Evolutionary conservation across 495 filamentous ascomycete genomes (phyloP).

Genomic region (Daldinia vernicosa): DNA sequence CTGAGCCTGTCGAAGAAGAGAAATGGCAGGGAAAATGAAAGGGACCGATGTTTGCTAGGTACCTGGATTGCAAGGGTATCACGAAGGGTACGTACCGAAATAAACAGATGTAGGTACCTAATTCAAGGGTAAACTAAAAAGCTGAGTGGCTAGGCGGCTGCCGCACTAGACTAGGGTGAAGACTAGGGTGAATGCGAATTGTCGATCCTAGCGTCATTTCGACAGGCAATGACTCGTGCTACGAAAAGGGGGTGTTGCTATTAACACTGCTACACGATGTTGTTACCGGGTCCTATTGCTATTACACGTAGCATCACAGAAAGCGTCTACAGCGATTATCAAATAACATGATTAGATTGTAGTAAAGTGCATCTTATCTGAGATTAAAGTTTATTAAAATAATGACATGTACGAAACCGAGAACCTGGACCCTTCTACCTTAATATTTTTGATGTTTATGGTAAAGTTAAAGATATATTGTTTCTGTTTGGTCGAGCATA

Average conservation of each 20-base stretch:
- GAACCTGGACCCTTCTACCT: background rate
- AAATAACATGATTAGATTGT: background rate
- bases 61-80: constrained; percentile 21
- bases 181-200: constrained; percentile 24
- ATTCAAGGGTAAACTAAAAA: constrained; percentile 18
- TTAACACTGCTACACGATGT: constrained; percentile 1
- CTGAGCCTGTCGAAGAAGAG: constrained; percentile 8
- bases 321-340: background rate
- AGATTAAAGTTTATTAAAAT: constrained; percentile 10
- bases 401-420: constrained; percentile 11
- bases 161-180: constrained; percentile 27
- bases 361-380: constrained; percentile 1
- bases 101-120: constrained; percentile 17
- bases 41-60: constrained; percentile 37
- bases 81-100: constrained; percentile 31
- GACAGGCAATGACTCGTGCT: constrained; percentile 21
- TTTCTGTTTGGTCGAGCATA: background rate
- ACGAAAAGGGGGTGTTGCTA: constrained; percentile 25
- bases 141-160: constrained; percentile 30
- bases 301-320: background rate
- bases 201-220: constrained; percentile 45
- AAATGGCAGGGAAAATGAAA: constrained; percentile 31
- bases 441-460: background rate
- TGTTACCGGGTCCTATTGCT: background rate
- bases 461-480: background rate